Evolutionary conservation across 208 protist genomes (phyloP).

Genomic region (Naegleria fowleri): DNA sequence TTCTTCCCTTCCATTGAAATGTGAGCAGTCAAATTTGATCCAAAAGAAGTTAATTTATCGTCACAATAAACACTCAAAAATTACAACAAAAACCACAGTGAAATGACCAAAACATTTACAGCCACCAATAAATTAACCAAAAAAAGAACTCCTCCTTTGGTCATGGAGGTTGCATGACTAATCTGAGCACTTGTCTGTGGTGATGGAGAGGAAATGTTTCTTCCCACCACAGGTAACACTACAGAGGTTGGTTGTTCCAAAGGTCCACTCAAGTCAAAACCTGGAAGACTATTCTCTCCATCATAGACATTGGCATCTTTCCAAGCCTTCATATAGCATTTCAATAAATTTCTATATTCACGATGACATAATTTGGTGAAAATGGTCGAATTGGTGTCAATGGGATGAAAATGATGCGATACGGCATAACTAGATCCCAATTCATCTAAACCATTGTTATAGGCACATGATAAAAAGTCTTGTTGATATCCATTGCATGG

Average conservation of each 20-base stretch:
- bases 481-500: neutral
- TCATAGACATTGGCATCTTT: neutral
- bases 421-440: neutral
- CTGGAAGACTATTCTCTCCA: neutral
- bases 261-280: neutral
- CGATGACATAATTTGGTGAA: neutral
- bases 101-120: too few relatives aligned
- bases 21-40: too few relatives aligned
- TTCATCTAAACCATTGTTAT: neutral
- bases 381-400: neutral
- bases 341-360: neutral
- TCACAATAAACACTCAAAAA: too few relatives aligned
- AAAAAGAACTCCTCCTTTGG: too few relatives aligned
- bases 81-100: too few relatives aligned
- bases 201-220: neutral
- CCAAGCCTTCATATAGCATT: neutral
- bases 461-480: neutral
- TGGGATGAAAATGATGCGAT: neutral
- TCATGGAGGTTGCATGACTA: too few relatives aligned
- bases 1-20: too few relatives aligned
- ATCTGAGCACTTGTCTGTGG: neutral
- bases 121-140: too few relatives aligned
- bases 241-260: neutral
- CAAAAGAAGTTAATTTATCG: too few relatives aligned
- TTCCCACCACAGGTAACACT: neutral